Conservation (phyloP, 305 asterid genomes). For the Solanum chacoense region DNA sequence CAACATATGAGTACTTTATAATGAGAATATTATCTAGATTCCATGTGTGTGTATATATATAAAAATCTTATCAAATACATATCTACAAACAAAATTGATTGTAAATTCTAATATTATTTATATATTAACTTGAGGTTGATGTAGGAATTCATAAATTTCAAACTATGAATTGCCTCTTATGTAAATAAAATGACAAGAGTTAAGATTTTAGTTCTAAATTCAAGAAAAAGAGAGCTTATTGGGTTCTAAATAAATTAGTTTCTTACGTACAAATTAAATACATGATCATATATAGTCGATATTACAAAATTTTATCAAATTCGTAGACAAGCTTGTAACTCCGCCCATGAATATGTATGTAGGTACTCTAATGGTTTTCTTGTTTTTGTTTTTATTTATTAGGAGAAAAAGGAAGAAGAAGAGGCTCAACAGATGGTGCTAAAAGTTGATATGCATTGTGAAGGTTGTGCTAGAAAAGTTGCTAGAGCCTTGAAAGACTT, state of each 20-base stretch:
- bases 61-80: neutral
- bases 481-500: slow-evolving; percentile 57
- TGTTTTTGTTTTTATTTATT: neutral
- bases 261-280: neutral
- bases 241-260: neutral
- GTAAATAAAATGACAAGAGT: neutral
- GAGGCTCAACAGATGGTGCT: slow-evolving; percentile 41
- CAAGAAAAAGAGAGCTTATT: neutral
- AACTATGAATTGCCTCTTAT: neutral
- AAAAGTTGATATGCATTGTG: slow-evolving; percentile 79
- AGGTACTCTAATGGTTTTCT: neutral
- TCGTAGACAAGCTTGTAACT: neutral
- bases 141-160: neutral
- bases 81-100: neutral
- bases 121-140: neutral
- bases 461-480: slow-evolving; percentile 86
- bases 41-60: neutral
- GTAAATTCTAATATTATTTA: neutral
- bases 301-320: neutral
- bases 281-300: neutral
- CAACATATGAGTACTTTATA: neutral
- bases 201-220: neutral
- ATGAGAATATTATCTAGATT: neutral
- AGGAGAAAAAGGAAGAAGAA: slow-evolving; percentile 39
- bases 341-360: neutral